A percentile compares a stretch with the other conserved stretches of the same genome.
phyloP scores from a whole-genome alignment of 345 rosid genomes.

The Limnanthes douglasii region DNA sequence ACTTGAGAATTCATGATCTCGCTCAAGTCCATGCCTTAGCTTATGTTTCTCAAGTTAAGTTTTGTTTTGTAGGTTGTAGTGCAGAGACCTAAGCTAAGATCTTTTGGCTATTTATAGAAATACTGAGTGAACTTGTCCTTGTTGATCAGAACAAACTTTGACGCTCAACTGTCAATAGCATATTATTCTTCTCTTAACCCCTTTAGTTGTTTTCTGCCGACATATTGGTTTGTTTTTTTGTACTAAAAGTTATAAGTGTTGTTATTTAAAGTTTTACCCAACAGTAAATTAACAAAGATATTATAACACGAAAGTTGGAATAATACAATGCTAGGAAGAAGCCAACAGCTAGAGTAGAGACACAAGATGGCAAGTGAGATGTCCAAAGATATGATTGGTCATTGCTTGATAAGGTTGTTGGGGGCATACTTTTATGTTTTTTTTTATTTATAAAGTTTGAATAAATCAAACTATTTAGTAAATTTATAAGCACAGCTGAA shows the following conservation, averaged over 20 bases:
- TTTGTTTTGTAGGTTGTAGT: neutral
- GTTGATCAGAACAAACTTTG: too few species aligned
- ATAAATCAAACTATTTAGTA: too few species aligned
- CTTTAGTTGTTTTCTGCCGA: too few species aligned
- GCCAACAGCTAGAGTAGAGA: neutral
- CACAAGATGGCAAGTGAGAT: constrained; percentile 14
- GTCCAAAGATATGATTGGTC: constrained; percentile 13
- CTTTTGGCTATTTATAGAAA: too few species aligned
- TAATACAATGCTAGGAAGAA: neutral
- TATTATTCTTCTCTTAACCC: neutral
- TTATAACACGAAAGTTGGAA: neutral
- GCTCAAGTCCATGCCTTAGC: constrained; percentile 25
- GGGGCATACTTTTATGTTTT: constrained; percentile 10
- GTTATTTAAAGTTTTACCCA: too few species aligned
- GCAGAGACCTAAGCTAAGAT: too few species aligned
- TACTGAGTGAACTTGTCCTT: too few species aligned
- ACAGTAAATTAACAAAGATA: neutral
- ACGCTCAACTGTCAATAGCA: neutral
- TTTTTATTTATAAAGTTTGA: too few species aligned
- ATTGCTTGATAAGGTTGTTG: constrained; percentile 25
- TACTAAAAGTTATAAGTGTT: too few species aligned
- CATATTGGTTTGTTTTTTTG: too few species aligned
- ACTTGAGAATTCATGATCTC: constrained; percentile 31
- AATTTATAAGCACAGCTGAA: too few species aligned
- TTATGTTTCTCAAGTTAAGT: neutral